These are phyloP conservation scores for Albugo candida DNA, from an alignment of 352 stramenopile species.

Conservation along the genomic window DNA sequence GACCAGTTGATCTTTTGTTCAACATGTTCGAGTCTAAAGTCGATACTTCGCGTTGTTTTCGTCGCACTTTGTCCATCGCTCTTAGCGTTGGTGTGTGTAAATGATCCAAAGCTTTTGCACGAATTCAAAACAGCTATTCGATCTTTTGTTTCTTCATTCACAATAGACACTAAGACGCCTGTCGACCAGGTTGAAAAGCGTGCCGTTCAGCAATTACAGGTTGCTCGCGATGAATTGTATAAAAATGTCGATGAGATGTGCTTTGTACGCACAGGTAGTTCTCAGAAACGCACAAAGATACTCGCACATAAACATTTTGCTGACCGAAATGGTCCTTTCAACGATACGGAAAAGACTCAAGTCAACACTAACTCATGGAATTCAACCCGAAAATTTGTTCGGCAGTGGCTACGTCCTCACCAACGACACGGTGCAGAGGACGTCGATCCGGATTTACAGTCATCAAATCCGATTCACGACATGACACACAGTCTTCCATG, in stretches of 20 bases:
- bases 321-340: no score
- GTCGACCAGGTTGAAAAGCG: neutral
- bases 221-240: conserved; percentile 21
- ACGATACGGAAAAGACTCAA: no score
- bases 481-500: conserved; percentile 2
- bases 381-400: neutral
- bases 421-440: neutral
- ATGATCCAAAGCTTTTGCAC: conserved; percentile 15
- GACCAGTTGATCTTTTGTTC: no score
- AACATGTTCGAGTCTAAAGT: no score
- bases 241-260: conserved; percentile 25
- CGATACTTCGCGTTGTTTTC: conserved; percentile 21
- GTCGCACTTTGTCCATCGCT: conserved; percentile 30
- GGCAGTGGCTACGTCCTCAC: neutral
- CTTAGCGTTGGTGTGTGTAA: conserved; percentile 18
- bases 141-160: conserved; percentile 5
- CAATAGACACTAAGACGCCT: conserved; percentile 1
- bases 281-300: no score
- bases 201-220: conserved; percentile 7
- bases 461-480: conserved; percentile 13
- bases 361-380: no score
- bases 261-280: conserved; percentile 9
- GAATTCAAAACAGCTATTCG: conserved; percentile 10
- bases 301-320: no score
- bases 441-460: conserved; percentile 14